Conservation (phyloP, 306 rosid genomes). For the Ochetophila trinervis region DNA sequence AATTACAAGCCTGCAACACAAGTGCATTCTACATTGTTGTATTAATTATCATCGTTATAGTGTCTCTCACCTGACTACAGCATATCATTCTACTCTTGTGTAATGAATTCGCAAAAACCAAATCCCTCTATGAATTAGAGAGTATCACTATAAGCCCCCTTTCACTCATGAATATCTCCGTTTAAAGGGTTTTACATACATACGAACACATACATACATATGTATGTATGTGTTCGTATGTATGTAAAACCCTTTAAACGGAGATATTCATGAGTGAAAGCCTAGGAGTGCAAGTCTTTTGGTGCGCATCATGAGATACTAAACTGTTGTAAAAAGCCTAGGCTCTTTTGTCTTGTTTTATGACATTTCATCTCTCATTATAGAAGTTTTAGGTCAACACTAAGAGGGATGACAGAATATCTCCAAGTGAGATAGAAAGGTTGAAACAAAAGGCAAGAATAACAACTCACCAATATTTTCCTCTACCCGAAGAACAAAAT, state of each 20-base stretch:
- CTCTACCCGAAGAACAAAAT: conserved; percentile 96
- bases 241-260: not conserved
- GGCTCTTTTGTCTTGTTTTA: not conserved
- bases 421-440: conserved; percentile 2
- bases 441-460: conserved; percentile 16
- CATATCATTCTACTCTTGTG: not conserved
- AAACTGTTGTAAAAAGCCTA: not conserved
- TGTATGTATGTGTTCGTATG: not conserved
- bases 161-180: not conserved
- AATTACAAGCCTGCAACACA: not conserved
- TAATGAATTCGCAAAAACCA: not conserved
- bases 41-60: not conserved
- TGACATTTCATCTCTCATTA: not conserved
- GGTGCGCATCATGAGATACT: not conserved
- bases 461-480: conserved; percentile 82
- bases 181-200: not conserved
- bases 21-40: not conserved
- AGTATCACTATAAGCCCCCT: not conserved
- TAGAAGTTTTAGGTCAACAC: not conserved
- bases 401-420: not conserved
- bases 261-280: not conserved
- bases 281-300: too few relatives aligned
- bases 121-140: not conserved
- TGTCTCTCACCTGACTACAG: not conserved
- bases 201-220: not conserved